Evolutionary conservation across 2,329 filamentous ascomycete genomes (phyloP), one percentile per base, ranked within the genome.

Genomic region (Waltergamsia citrina): DNA sequence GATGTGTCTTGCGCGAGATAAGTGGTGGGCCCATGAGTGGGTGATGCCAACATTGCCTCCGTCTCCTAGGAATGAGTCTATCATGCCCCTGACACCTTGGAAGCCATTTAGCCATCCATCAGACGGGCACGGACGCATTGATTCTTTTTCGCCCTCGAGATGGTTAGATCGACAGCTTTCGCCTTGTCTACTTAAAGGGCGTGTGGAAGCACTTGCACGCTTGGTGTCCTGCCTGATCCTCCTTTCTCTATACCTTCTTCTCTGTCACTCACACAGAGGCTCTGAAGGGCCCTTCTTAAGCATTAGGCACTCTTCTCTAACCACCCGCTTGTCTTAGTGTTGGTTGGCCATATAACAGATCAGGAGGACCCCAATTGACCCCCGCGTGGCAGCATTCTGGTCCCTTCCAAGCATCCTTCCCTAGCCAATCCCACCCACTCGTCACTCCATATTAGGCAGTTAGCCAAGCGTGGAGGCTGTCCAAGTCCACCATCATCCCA

Each of bases 401-500:
- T 37, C 42, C 35, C 32, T 36, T 20, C n/a, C 9, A 10, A 17
- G 21, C 32, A 16, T 27, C 32, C 12, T 11, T 34, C 41, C 34
- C 38, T 34, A 46, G 43, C 50, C 50, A 53, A 53, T 53, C 50
- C 49, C 40, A 29, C 43, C 36, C 36, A 27, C 27, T 39, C 38
- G 34, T 30, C 34, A 37, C 38, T 39, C 50, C 50, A 44, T 43
- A 53, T 51, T 49, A 46, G 50, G 50, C 42, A 53, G 50, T 44
- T 41, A 47, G 29, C 52, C 46, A 50, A 50, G 45, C 49, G 49
- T 45, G 45, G 17, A 23, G 34, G 33, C 40, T 37, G 37, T 38
- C 31, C 41, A 38, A 7, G 14, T 20, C 8, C 20, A 6, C 30
- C 30, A 22, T 5, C 42, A 53, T 52, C 63, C 15, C 69, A 69